Base-by-base conservation (phyloP, 768 basidiomycete species). In the Pleurotus eryngii region DNA sequence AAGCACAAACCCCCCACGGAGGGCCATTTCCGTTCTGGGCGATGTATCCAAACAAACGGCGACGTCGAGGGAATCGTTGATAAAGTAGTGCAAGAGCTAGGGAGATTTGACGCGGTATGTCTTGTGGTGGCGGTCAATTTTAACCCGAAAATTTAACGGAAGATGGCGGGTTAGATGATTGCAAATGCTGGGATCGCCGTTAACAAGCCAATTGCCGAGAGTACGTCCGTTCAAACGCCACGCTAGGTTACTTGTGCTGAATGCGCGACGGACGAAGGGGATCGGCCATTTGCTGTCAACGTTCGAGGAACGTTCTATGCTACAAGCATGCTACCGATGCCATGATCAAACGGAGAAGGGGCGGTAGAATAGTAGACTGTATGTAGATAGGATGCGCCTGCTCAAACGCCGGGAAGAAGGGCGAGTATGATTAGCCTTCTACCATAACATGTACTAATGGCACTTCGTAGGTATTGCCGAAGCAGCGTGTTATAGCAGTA, bases 331-430 rank as follows among this genome's bases (percentile, higher is more conserved):
- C 73, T 20, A 73, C 65, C 5, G 56, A 60, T 9, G 63, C 63
- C 30, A 74, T 74, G 73, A 65, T 74, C 37, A 60, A 62, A n/a
- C 72, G 70, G 60, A 70, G 70, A n/a, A 59, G 58, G 14, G 72
- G 72, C 0, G 72, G 72, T 14, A 59, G 70, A 24, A 68, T 74
- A 6, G 69, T 74, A 24, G 72, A n/a, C n/a, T n/a, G n/a, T n/a
- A n/a, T n/a, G n/a, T n/a, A n/a, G n/a, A n/a, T n/a, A n/a, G n/a
- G n/a, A n/a, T n/a, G 70, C 5, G 70, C 70, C 6, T 68, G 64
- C n/a, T 45, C 42, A 7, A 45, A 17, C 20, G 42, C 42, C 3
- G 42, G 42, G 9, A 45, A 45, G 42, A 22, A 17, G 11, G 30
- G 30, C 9, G 30, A 35, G 30, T 35, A 11, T 11, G 30, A 11